phyloP scores from a whole-genome alignment of 805 yeast species.

The Cyberlindnera xishuangbannaensis region DNA sequence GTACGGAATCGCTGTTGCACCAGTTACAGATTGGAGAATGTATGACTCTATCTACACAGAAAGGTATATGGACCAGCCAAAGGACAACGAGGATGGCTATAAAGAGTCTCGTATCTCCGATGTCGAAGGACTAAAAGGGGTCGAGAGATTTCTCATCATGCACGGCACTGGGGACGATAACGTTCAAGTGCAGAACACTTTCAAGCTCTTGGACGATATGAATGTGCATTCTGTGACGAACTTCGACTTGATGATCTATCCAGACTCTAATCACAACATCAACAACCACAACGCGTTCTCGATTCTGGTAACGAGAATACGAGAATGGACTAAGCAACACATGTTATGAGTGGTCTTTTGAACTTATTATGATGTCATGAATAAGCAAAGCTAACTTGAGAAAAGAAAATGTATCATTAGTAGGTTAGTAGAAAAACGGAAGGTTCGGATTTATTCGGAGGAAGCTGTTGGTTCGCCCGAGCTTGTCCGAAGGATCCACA shows the following conservation, averaged over 20 bases:
- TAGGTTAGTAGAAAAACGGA: too few relatives aligned
- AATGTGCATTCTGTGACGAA: conserved; percentile 51
- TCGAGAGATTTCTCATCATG: conserved; percentile 57
- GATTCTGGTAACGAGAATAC: conserved; percentile 64
- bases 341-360: conserved; percentile 1
- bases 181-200: conserved; percentile 71
- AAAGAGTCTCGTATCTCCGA: conserved; percentile 38
- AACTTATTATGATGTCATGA: too few relatives aligned
- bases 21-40: conserved; percentile 72
- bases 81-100: conserved; percentile 45
- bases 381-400: too few relatives aligned
- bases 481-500: too few relatives aligned
- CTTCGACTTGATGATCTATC: conserved; percentile 83
- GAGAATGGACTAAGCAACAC: conserved; percentile 41
- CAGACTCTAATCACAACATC: conserved; percentile 90
- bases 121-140: conserved; percentile 36
- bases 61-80: conserved; percentile 60
- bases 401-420: too few relatives aligned
- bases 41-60: conserved; percentile 80
- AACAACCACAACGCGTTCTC: conserved; percentile 70
- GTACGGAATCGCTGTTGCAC: conserved; percentile 80
- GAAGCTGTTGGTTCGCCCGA: too few relatives aligned
- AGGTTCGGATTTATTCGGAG: too few relatives aligned
- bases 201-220: conserved; percentile 54
- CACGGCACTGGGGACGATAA: conserved; percentile 86